Base-by-base conservation (phyloP, 257 asterid species). In the Coffea eugenioides region DNA sequence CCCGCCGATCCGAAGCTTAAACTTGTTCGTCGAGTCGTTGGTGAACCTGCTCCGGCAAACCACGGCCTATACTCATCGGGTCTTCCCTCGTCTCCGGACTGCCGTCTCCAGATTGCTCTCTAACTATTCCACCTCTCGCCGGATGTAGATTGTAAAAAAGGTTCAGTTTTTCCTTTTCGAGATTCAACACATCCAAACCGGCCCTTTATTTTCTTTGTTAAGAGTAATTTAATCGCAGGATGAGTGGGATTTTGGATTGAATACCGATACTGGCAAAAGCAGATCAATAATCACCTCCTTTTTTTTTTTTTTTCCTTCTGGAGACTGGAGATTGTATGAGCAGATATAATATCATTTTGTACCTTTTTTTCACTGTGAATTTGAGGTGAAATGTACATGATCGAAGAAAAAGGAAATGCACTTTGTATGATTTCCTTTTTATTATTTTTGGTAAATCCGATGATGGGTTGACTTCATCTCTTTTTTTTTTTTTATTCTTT, bases 1-100 rank as follows among this genome's bases (percentile, higher is more conserved):
- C 27, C 84, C 87, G 57, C 86, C 89, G 45, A 79, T 86, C 23
- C 81, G 87, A 41, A 86, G 82, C 84, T 74, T 86, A 2, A 86
- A 72, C 64, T 62, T 75, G 15, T 86, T 86, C 11, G 84, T 86
- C 73, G 89, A 83, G 82, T 83, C 86, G 3, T 6, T 86, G 0
- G 81, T 83, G 84, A 34, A 67, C 45, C 72, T 86, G 39, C 31
- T 82, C 79, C 82, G 86, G 4, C 84, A 80, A 13, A 76, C 83
- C 56, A 46, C 75, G 69, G 48, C 43, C 62, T 77, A 67, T 27
- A 79, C 82, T 27, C 56, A 59, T 46, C 76, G 82, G 16, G 9
- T 79, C n/a, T 65, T 76, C 8, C 87, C 84, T 61, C 84, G 81
- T 49, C 71, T 83, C 45, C 84, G 80, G 45, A 76, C 78, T 41